Evolutionary conservation across 768 basidiomycete genomes (phyloP).

Genomic region (Cystofilobasidium capitatum): DNA sequence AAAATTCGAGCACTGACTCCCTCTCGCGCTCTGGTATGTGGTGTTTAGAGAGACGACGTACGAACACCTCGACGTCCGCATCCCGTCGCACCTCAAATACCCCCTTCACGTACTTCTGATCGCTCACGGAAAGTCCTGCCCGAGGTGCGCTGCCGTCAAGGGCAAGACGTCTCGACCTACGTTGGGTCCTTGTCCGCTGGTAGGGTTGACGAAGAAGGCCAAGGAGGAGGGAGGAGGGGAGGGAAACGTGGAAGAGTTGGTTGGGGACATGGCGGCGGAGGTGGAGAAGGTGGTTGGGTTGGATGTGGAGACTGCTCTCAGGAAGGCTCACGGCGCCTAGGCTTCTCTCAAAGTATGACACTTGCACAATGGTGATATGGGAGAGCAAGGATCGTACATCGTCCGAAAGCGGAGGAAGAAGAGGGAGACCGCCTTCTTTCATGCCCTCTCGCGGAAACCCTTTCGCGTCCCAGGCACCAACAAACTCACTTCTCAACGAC

Average conservation of each 20-base stretch:
- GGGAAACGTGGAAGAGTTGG: not conserved
- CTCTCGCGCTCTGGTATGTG: not conserved
- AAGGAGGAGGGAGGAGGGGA: not conserved
- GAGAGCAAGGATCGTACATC: no score
- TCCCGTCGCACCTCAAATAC: constrained; percentile 15
- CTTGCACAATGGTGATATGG: no score
- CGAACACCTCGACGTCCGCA: constrained; percentile 25
- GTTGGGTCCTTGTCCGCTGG: constrained; percentile 19
- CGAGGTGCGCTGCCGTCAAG: constrained; percentile 16
- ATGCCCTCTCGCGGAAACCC: no score
- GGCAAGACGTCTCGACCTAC: constrained; percentile 19
- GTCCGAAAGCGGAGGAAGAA: no score
- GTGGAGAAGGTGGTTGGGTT: not conserved
- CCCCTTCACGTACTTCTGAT: constrained; percentile 22
- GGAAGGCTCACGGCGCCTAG: no score
- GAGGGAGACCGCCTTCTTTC: no score
- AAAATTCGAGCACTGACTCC: not conserved
- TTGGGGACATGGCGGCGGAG: not conserved
- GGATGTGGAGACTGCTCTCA: no score
- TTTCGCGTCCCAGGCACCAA: no score
- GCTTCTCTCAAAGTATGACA: no score
- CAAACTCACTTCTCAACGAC: no score
- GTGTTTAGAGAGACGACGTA: constrained; percentile 10
- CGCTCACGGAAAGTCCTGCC: constrained; percentile 24
- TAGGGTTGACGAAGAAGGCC: not conserved